Evolutionary conservation across 345 rosid genomes (phyloP), one percentile per base, ranked within the genome.

Genomic region (Syzygium aqueum): DNA sequence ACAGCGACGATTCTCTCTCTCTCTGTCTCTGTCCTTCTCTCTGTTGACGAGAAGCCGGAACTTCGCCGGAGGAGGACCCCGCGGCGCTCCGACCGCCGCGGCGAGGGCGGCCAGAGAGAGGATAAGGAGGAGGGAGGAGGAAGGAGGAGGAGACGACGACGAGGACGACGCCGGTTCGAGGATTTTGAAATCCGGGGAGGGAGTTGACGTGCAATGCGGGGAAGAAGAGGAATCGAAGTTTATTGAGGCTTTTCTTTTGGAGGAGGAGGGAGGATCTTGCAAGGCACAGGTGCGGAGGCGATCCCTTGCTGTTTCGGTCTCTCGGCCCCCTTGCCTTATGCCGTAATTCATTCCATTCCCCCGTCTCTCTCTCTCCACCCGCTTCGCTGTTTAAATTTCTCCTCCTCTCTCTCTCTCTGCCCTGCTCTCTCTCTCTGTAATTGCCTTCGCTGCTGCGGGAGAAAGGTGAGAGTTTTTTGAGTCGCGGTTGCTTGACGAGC

Each of bases 191-290:
- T 50, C 25, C 11, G 43, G 46, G 28, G 57, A 15, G 73, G 90
- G 57, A 88, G 94, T 89, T 94, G 90, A 92, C 96, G 93, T 94
- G 93, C 90, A 94, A 92, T 93, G 93, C 90, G 87, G 96, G 93
- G 88, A 91, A 93, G 89, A 73, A 54, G 56, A 73, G 82, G 89
- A 85, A 85, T 88, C 85, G 82, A 49, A 85, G 88, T 53, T 84
- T 59, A 61, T 85, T 73, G 21, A 73, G 49, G 25, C 82, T 73
- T 37, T 3, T 13, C 15, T n/a, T 43, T 43, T 43, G 46, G 46
- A 43, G 46, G 37, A 33, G 43, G 46, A 6, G 7, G 59, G 59
- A 54, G 59, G 27, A 40, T 88, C 92, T 91, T 92, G 77, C 93
- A 93, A 90, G 96, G 92, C 91, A 91, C 90, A 90, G 86, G 46